Evolutionary conservation across 2,329 filamentous ascomycete genomes (phyloP).

Genomic region (Didymella pinodella): DNA sequence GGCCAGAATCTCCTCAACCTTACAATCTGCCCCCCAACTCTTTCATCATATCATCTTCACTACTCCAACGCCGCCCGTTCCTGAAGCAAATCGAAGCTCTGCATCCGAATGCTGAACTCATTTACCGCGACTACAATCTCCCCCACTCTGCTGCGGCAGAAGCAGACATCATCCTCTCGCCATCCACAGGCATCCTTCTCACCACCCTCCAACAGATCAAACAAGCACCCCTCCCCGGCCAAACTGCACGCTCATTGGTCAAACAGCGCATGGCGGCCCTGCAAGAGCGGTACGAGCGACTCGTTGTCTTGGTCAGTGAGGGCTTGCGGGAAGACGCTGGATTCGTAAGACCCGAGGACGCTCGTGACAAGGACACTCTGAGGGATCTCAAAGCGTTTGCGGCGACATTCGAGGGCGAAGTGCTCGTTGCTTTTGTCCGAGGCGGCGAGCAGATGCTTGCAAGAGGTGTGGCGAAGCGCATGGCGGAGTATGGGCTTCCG

Average conservation of each 20-base stretch:
- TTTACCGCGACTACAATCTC: constrained; percentile 67
- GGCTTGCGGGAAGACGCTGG: constrained; percentile 39
- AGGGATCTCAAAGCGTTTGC: constrained; percentile 62
- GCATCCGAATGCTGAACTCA: constrained; percentile 60
- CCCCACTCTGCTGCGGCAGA: constrained; percentile 55
- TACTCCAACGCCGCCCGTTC: constrained; percentile 56
- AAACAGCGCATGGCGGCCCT: constrained; percentile 64
- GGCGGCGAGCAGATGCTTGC: constrained; percentile 54
- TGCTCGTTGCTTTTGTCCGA: constrained; percentile 50
- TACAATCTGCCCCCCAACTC: constrained; percentile 35
- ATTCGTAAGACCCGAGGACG: constrained; percentile 37
- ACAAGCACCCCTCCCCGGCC: constrained; percentile 74
- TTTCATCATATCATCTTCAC: constrained; percentile 63
- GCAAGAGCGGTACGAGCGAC: constrained; percentile 68
- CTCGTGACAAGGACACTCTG: constrained; percentile 56
- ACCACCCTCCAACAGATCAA: constrained; percentile 76
- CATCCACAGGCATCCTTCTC: constrained; percentile 71
- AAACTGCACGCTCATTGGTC: constrained; percentile 52
- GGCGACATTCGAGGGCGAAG: constrained; percentile 48
- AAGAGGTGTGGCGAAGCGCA: constrained; percentile 42
- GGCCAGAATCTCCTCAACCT: not conserved
- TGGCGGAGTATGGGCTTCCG: constrained; percentile 47
- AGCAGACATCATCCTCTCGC: constrained; percentile 77
- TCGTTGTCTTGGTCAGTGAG: constrained; percentile 72
- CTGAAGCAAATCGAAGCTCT: constrained; percentile 60